phyloP scores from a whole-genome alignment of 2,329 filamentous ascomycete species.

The Fusarium tricinctum region DNA sequence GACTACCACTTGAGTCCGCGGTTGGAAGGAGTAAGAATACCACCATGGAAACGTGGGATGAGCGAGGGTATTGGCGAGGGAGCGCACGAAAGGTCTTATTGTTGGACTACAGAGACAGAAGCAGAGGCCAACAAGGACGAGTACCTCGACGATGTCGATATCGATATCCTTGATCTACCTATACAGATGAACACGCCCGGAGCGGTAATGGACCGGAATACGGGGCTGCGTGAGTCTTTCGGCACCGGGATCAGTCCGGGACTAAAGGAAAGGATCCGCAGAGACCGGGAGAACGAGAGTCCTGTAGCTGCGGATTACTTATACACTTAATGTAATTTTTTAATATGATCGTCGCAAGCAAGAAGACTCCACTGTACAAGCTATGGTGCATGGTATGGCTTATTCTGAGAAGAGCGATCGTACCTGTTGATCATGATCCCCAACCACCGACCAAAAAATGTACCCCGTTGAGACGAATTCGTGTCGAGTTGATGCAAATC shows the following conservation, averaged over 20 bases:
- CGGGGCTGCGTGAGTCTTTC: conserved; percentile 26
- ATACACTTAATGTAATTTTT: conserved; percentile 18
- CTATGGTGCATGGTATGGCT: background rate
- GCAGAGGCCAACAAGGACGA: conserved; percentile 27
- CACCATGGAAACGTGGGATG: conserved; percentile 64
- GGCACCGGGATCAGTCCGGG: conserved; percentile 22
- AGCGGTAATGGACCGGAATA: conserved; percentile 23
- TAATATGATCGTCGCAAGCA: background rate
- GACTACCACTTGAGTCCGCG: conserved; percentile 70
- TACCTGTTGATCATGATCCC: conserved; percentile 39
- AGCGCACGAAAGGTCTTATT: conserved; percentile 66
- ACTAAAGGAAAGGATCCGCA: conserved; percentile 9
- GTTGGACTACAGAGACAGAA: conserved; percentile 62
- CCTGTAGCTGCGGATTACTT: conserved; percentile 21
- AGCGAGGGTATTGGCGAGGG: conserved; percentile 53
- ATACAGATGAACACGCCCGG: conserved; percentile 24
- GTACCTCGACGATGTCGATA: conserved; percentile 10
- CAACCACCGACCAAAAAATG: conserved; percentile 27
- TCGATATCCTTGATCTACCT: conserved; percentile 21
- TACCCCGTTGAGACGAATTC: conserved; percentile 2
- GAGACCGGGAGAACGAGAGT: conserved; percentile 23
- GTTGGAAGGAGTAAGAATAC: conserved; percentile 58
- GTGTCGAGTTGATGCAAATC: conserved; percentile 7
- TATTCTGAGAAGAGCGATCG: conserved; percentile 25
- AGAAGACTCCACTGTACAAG: background rate